Percentiles rank a stretch among this genome's conserved stretches.
phyloP scores from a whole-genome alignment of 805 yeast genomes.

The Brettanomyces bruxellensis region DNA sequence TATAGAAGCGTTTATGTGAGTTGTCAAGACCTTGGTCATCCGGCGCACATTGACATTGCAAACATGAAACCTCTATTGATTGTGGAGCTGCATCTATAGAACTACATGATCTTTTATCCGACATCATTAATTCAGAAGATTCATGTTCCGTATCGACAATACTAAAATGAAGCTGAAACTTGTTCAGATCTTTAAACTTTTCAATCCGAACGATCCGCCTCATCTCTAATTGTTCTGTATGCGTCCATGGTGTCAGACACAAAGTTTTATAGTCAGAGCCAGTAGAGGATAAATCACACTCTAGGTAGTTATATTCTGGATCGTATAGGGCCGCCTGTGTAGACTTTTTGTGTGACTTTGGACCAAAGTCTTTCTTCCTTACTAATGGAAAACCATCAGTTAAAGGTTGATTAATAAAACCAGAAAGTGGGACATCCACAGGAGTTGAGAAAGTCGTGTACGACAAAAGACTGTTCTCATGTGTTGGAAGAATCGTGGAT shows the following conservation, averaged over 20 bases:
- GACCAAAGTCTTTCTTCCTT: too few species aligned
- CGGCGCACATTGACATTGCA: conserved; percentile 32
- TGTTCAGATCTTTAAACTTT: conserved; percentile 39
- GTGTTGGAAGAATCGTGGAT: too few species aligned
- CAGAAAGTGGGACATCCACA: too few species aligned
- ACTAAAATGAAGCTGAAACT: conserved; percentile 38
- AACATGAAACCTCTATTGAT: conserved; percentile 47
- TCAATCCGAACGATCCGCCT: conserved; percentile 53
- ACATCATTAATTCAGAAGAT: neutral
- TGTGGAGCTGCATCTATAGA: neutral
- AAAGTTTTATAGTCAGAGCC: conserved; percentile 39
- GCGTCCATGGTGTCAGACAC: conserved; percentile 44
- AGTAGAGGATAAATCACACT: conserved; percentile 38
- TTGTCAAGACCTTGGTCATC: conserved; percentile 11
- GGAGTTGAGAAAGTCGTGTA: too few species aligned
- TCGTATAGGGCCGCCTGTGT: too few species aligned
- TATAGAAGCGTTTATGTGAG: conserved; percentile 33
- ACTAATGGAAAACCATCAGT: too few species aligned
- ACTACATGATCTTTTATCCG: too few species aligned
- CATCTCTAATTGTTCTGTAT: conserved; percentile 36
- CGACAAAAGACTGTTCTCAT: too few species aligned
- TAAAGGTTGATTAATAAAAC: too few species aligned
- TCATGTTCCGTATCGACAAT: conserved; percentile 19
- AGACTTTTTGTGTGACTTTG: too few species aligned
- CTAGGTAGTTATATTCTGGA: conserved; percentile 11